phyloP scores from a whole-genome alignment of 768 basidiomycete genomes.

The Pleurotus tuber-regium region DNA sequence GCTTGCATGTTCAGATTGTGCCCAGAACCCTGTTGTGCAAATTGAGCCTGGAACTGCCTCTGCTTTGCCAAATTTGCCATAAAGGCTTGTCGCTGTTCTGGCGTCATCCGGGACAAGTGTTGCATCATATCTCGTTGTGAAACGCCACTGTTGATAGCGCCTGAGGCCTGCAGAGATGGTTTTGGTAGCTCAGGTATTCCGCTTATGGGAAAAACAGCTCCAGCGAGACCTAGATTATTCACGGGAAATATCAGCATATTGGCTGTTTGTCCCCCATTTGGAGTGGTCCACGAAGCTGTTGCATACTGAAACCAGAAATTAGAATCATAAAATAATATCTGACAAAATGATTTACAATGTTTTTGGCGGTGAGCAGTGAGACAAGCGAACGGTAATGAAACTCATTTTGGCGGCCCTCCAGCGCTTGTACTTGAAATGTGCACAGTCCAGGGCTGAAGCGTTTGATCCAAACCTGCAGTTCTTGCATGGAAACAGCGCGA shows the following conservation, averaged over 20 bases:
- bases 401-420: conserved; percentile 40
- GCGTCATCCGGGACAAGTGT: neutral
- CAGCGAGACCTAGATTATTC: conserved; percentile 21
- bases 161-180: conserved; percentile 3
- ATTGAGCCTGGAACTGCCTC: conserved; percentile 6
- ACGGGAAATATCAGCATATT: conserved; percentile 38
- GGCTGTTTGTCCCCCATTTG: conserved; percentile 23
- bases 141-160: neutral
- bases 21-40: too few relatives aligned
- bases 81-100: neutral
- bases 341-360: conserved; percentile 50
- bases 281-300: conserved; percentile 33
- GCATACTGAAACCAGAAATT: conserved; percentile 40
- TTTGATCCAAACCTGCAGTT: conserved; percentile 49
- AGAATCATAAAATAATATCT: too few relatives aligned
- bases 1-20: too few relatives aligned
- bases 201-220: conserved; percentile 34
- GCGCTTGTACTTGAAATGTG: conserved; percentile 32
- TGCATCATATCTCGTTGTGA: neutral
- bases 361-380: conserved; percentile 38
- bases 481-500: conserved; percentile 33
- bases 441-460: conserved; percentile 38
- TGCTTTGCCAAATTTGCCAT: neutral
- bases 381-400: conserved; percentile 39
- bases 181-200: conserved; percentile 38